Evolutionary conservation across 345 rosid species (phyloP), one percentile per base, ranked within the genome.

Genomic region (Aegle marmelos): DNA sequence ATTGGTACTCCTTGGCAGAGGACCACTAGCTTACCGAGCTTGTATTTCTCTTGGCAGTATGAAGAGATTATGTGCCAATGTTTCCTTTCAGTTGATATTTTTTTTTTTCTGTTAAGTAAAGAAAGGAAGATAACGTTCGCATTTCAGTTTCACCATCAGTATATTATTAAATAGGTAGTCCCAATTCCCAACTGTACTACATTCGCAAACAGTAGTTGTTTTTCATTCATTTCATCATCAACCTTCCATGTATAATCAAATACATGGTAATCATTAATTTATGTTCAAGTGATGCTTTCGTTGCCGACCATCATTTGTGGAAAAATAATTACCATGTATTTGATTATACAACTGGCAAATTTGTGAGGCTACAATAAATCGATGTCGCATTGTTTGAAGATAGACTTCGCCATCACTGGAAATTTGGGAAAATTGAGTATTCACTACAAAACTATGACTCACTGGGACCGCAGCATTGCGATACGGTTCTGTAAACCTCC

Each of bases 351-450:
- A 34, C 57, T 73, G 56, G 36, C 79, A 68, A 73, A 77, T 82
- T 87, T 87, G 81, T 86, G 93, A 85, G 93, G 95, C 89, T 82
- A 80, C 81, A 80, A 84, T 81, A 69, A 70, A 79, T 69, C 79
- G 76, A 78, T 69, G 78, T 59, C 82, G 83, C 72, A 19, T 78
- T 53, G 62, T 82, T 73, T 74, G 83, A 78, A 76, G 89, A 88
- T 86, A 84, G 72, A 82, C 76, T 80, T 85, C 88, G 37, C 87
- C 80, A 30, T 85, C 92, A 19, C 59, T 56, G 58, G 72, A 68
- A 70, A 63, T 70, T 9, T 45, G 60, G 59, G 48, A 27, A 73
- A 48, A 72, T 45, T 13, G 7, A 54, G n/a, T 2, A 25, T 45
- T 54, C 3, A 34, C 2, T 24, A 6, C 22, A 27, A 24, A 30